Evolutionary conservation across 2,329 filamentous ascomycete genomes (phyloP), one percentile per base, ranked within the genome.

Genomic region (Colletotrichum chlorophyti): DNA sequence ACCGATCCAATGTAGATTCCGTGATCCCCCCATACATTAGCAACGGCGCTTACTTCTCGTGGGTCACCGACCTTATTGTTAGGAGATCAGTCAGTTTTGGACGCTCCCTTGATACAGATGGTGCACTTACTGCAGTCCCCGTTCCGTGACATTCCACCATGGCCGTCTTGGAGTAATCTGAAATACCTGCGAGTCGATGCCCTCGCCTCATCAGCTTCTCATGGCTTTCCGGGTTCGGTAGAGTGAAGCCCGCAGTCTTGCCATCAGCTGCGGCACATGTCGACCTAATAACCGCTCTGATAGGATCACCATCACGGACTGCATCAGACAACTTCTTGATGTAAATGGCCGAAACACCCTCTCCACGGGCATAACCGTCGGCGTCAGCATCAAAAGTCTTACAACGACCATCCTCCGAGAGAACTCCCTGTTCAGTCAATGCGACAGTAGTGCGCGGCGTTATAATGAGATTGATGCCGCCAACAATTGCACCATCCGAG

Each of bases 41-140:
- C 65, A 3, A 81, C 68, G 0, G 74, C 74, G 0, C 52, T 51
- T 1, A 72, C 67, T 50, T 80, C 79, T 3, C 74, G 65, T 0
- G 74, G 75, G 46, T 81, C 79, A 0, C 79, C 79, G 0, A 67
- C n/a, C n/a, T n/a, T n/a, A n/a, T n/a, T n/a, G n/a, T n/a, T n/a
- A n/a, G n/a, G n/a, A n/a, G n/a, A n/a, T n/a, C n/a, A n/a, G n/a
- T n/a, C n/a, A n/a, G n/a, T n/a, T n/a, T n/a, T n/a, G n/a, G n/a
- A n/a, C n/a, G n/a, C n/a, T n/a, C n/a, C n/a, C n/a, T n/a, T n/a
- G n/a, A n/a, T n/a, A n/a, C n/a, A n/a, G n/a, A n/a, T n/a, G n/a
- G n/a, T n/a, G n/a, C n/a, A n/a, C n/a, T n/a, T n/a, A n/a, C 70
- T 2, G 64, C 51, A 0, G 79, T 82, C 1, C 78, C 78, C 0